phyloP scores from a whole-genome alignment of 2,329 filamentous ascomycete species.

The Cryphonectria radicalis region DNA sequence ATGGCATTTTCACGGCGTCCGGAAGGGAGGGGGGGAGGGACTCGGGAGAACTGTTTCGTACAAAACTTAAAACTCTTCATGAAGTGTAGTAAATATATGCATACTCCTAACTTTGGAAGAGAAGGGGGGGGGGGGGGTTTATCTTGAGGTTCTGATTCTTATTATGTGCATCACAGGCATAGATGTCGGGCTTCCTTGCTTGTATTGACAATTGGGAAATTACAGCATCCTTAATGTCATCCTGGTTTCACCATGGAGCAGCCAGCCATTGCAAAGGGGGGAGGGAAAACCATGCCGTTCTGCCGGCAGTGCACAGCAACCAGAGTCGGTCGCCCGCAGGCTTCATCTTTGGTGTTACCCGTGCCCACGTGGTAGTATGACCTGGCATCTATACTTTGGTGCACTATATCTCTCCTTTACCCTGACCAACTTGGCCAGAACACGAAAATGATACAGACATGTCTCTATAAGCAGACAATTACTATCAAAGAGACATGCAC shows the following conservation, averaged over 20 bases:
- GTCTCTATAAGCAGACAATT: too few relatives aligned
- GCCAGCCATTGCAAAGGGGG: background rate
- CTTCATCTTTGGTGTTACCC: background rate
- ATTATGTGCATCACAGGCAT: background rate
- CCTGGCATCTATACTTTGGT: background rate
- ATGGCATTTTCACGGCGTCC: slow-evolving; percentile 1
- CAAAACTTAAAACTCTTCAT: background rate
- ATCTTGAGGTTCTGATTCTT: background rate
- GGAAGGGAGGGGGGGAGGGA: too few relatives aligned
- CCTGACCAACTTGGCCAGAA: too few relatives aligned
- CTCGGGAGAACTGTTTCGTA: background rate
- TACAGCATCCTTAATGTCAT: background rate
- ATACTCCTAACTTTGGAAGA: background rate
- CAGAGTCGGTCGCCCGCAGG: background rate
- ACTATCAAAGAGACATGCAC: background rate
- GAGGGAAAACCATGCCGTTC: too few relatives aligned
- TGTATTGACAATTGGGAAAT: background rate
- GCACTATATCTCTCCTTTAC: too few relatives aligned
- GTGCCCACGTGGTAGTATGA: background rate
- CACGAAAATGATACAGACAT: background rate
- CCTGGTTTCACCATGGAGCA: background rate
- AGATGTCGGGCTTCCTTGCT: background rate
- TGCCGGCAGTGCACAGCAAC: background rate
- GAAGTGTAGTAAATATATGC: background rate
- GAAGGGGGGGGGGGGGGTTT: too few relatives aligned